phyloP scores from a whole-genome alignment of 345 rosid species.

The Acer campestre region DNA sequence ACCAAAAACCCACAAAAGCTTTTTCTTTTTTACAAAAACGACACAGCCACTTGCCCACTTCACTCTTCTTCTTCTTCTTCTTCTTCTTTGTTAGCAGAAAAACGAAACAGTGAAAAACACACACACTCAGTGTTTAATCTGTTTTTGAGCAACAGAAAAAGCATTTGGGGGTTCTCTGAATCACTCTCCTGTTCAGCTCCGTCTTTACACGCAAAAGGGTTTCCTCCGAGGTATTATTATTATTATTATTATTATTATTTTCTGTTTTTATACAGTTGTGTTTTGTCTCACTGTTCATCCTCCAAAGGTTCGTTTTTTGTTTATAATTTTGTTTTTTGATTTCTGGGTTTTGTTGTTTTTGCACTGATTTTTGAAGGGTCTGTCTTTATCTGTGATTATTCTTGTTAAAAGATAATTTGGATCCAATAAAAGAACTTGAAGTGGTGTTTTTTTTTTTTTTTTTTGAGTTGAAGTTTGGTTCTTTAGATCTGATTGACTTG shows the following conservation, averaged over 20 bases:
- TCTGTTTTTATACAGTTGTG: not conserved
- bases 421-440: conserved; percentile 34
- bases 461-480: conserved; percentile 2
- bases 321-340: not conserved
- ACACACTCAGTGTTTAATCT: not conserved
- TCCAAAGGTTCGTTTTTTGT: not conserved
- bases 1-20: not conserved
- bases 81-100: not conserved
- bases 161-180: not conserved
- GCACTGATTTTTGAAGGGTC: not conserved
- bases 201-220: not conserved
- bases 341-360: conserved; percentile 12
- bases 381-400: not conserved
- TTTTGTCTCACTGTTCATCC: not conserved
- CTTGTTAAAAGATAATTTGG: conserved; percentile 20
- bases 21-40: not conserved
- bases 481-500: conserved; percentile 42
- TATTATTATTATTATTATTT: not conserved
- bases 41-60: not conserved
- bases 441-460: conserved; percentile 8
- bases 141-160: conserved; percentile 5
- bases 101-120: not conserved
- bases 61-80: not conserved
- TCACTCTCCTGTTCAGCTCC: not conserved
- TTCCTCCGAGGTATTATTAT: conserved; percentile 29